phyloP scores from a whole-genome alignment of 2,329 filamentous ascomycete genomes.

The Ustulina deusta region DNA sequence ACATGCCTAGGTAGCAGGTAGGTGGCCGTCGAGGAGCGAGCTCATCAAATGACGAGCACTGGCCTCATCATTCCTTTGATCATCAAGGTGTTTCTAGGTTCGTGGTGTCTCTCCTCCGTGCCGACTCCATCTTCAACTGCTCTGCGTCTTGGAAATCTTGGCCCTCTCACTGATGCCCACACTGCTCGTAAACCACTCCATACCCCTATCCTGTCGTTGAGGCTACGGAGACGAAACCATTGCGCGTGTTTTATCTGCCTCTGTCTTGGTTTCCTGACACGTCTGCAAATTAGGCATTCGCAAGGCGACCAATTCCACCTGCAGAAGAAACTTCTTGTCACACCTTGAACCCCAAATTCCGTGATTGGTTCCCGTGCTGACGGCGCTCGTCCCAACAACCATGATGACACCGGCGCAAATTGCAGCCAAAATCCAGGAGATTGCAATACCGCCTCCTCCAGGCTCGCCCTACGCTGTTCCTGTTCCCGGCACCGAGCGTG shows the following conservation, averaged over 20 bases:
- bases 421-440: slow-evolving; percentile 61
- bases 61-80: not conserved
- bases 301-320: slow-evolving; percentile 1
- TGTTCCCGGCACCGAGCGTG: slow-evolving; percentile 78
- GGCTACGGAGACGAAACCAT: no score
- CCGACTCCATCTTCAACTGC: not conserved
- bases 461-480: slow-evolving; percentile 83
- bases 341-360: slow-evolving; percentile 20
- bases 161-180: no score
- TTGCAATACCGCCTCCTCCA: slow-evolving; percentile 73
- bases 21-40: not conserved
- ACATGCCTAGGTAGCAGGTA: not conserved
- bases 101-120: slow-evolving; percentile 4
- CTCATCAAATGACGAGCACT: not conserved
- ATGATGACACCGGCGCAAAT: slow-evolving; percentile 52
- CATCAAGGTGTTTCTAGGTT: not conserved
- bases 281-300: not conserved
- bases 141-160: no score
- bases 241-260: not conserved
- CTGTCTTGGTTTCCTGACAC: not conserved
- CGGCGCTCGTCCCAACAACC: slow-evolving; percentile 13
- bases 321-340: slow-evolving; percentile 14
- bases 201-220: not conserved
- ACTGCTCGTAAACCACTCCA: not conserved
- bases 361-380: slow-evolving; percentile 26